Percentiles rank a stretch among this genome's conserved stretches.
These are phyloP conservation scores for Catunica adiposa DNA, from an alignment of 2,329 filamentous ascomycete genomes.

Conservation along the genomic window DNA sequence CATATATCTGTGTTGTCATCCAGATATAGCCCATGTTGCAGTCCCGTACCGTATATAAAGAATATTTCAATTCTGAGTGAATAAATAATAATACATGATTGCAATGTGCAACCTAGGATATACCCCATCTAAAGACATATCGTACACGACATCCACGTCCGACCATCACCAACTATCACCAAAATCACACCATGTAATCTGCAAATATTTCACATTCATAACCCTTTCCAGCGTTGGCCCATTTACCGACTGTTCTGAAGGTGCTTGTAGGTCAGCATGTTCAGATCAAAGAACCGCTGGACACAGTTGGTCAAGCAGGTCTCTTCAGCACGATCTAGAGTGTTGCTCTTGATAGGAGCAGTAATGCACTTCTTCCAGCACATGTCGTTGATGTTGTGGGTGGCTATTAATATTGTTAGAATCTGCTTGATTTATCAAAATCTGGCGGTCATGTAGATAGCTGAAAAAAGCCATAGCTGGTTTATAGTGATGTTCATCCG, in stretches of 20 bases:
- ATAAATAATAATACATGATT: background rate
- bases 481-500: background rate
- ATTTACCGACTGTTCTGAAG: constrained; percentile 39
- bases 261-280: constrained; percentile 69
- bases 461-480: background rate
- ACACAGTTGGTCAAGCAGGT: constrained; percentile 83
- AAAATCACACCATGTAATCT: constrained; percentile 15
- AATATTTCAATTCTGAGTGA: background rate
- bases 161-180: background rate
- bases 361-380: constrained; percentile 95
- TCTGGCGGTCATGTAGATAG: background rate
- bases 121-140: background rate
- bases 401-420: constrained; percentile 24
- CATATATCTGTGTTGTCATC: too few relatives aligned
- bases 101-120: background rate
- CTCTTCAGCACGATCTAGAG: constrained; percentile 64
- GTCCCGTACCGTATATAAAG: too few relatives aligned
- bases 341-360: constrained; percentile 49
- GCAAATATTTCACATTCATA: constrained; percentile 2
- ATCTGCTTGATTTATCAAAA: background rate
- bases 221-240: background rate
- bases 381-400: constrained; percentile 45
- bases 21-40: too few relatives aligned
- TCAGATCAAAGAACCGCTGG: constrained; percentile 81
- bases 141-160: background rate